A percentile compares a stretch with the other conserved stretches of the same genome.
Conservation (phyloP, 345 rosid genomes). For the Aurinia saxatilis region DNA sequence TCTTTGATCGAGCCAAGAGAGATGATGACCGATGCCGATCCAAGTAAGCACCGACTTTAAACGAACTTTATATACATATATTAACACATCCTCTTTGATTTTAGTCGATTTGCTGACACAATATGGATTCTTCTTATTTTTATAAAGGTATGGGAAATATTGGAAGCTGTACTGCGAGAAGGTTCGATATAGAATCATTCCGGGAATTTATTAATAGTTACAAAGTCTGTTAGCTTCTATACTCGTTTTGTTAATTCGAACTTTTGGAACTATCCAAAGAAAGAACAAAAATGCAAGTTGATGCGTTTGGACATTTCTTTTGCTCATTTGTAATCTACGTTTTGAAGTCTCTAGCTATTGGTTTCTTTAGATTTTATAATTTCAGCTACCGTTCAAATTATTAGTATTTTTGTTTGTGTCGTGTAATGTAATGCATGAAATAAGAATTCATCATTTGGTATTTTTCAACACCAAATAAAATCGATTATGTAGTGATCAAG, state of each 20-base stretch:
- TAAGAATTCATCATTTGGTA: neutral
- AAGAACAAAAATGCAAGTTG: neutral
- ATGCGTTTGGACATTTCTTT: neutral
- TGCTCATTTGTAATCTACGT: neutral
- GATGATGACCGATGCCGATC: slow-evolving; percentile 92
- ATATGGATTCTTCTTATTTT: neutral
- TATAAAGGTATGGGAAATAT: slow-evolving; percentile 75
- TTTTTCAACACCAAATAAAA: neutral
- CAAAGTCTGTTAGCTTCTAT: slow-evolving; percentile 1
- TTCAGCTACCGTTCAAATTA: neutral
- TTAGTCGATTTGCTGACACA: neutral
- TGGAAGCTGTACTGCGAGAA: slow-evolving; percentile 76
- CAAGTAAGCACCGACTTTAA: slow-evolving; percentile 51
- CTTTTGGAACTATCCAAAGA: slow-evolving; percentile 14
- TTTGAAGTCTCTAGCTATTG: neutral
- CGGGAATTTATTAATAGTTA: slow-evolving; percentile 59
- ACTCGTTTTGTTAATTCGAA: neutral
- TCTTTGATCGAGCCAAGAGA: slow-evolving; percentile 90
- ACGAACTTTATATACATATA: neutral
- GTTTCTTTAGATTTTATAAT: neutral
- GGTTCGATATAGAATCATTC: slow-evolving; percentile 64
- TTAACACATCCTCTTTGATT: neutral
- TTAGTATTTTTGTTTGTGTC: neutral
- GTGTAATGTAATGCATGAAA: neutral
- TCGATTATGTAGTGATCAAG: neutral